Evolutionary conservation across 805 yeast genomes (phyloP), one percentile per base, ranked within the genome.

Genomic region (Helenozyma rhizophorensis): DNA sequence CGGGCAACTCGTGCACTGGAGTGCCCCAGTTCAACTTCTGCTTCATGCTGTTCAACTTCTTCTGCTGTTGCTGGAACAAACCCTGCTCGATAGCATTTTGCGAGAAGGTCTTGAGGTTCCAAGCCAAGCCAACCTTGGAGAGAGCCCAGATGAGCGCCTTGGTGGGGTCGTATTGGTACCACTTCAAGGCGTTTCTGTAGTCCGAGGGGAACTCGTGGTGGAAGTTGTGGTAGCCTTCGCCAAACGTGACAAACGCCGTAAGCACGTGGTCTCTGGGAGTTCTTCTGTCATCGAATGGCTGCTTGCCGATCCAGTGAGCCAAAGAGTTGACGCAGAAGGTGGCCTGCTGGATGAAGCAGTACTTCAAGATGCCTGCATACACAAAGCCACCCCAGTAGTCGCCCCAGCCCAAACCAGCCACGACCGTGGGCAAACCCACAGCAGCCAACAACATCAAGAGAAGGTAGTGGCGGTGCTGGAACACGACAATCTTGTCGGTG

Each of bases 161-260:
- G 30, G 93, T 83, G 46, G 94, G 94, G 57, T 84, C 94, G 54
- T 78, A 83, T 70, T 83, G 90, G 68, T 79, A 83, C 93, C 93
- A 83, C 56, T 77, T 80, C 54, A 83, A 71, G 13, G 93, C 93
- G 55, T 83, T 83, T 74, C 94, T 77, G 73, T 83, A 84, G 64
- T 84, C 94, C 13, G 85, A 74, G 50, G 94, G 93, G 73, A 83
- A 84, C 68, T 83, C 94, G 58, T 84, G 94, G 60, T 84, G 94
- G 78, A 83, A 84, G 64, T 84, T 84, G 54, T 84, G 93, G 70
- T 83, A 83, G 43, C 94, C 94, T 64, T 84, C 94, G 60, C 94
- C 94, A 52, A 83, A 83, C 0, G 94, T 84, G 38, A 83, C 87
- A 39, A 83, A 64, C 4, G 93, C 93, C 31, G 93, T 83, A 42